Base-by-base conservation (phyloP, 108 stramenopile species). In the Conticribra guillardii region DNA sequence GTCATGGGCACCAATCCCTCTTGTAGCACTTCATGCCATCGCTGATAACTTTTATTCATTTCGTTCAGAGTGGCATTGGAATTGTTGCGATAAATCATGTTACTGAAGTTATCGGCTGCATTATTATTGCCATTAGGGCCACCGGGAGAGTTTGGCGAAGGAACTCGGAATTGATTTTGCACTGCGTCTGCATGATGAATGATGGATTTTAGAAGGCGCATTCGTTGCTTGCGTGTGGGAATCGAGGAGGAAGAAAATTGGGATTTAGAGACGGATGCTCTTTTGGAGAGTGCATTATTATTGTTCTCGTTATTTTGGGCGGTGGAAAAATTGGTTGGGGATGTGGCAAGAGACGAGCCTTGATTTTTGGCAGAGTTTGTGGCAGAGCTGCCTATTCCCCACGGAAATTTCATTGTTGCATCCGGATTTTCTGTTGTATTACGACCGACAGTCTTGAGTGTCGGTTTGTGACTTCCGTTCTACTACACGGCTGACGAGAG, bases 141-240 rank as follows among this genome's bases (percentile, higher is more conserved):
- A 41, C 5, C 37, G 37, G 37, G n/a, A n/a, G n/a, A n/a, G 37
- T 41, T 41, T 41, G 7, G 52, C 53, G 22, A 65, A 23, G n/a
- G n/a, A n/a, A n/a, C n/a, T n/a, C n/a, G n/a, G 56, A 60, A 80
- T 58, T 72, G 59, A 27, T 71, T 71, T 63, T 80, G 79, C n/a
- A 80, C 71, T 0, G 58, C 58, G 37, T 80, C 79, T 19, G 79
- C 71, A 49, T 80, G 65, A 41, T 80, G 71, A 44, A 72, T 80
- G 17, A 80, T 71, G 60, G 60, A 46, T 50, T 72, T 71, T 29
- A 80, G 53, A 30, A 80, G 71, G 14, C 50, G 64, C 79, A 80
- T 80, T 16, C 79, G 71, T 34, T 80, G 71, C 24, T 65, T 64
- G 21, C 79, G 63, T 17, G 71, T 67, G 19, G 79, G 70, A 3